Evolutionary conservation across 495 filamentous ascomycete genomes (phyloP).

Genomic region (Penicillium antarcticum): DNA sequence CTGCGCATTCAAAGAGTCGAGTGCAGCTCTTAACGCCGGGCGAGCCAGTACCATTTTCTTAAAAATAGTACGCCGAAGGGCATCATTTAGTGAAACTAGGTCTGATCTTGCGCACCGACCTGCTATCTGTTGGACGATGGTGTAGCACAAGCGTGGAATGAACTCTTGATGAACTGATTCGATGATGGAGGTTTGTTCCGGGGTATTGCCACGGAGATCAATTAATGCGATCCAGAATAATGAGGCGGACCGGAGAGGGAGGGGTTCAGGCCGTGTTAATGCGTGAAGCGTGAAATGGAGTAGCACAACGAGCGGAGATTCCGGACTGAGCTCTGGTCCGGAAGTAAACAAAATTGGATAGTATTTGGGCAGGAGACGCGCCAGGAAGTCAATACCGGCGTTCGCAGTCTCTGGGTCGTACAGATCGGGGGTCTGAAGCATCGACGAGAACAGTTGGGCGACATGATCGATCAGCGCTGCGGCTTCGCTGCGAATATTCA

Average conservation of each 20-base stretch:
- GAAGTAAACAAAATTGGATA: constrained; percentile 38
- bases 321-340: constrained; percentile 15
- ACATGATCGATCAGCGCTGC: constrained; percentile 61
- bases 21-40: constrained; percentile 55
- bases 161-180: constrained; percentile 54
- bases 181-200: constrained; percentile 43
- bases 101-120: constrained; percentile 76
- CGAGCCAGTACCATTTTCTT: constrained; percentile 62
- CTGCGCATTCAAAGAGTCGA: constrained; percentile 48
- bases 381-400: constrained; percentile 69
- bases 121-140: constrained; percentile 65
- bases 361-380: constrained; percentile 64
- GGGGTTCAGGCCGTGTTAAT: constrained; percentile 66
- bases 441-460: constrained; percentile 57
- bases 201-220: constrained; percentile 37
- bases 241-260: constrained; percentile 76
- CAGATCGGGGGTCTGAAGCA: constrained; percentile 50
- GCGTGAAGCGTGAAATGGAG: constrained; percentile 75
- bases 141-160: constrained; percentile 56
- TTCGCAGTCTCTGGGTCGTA: constrained; percentile 79
- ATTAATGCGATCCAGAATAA: constrained; percentile 71
- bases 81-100: constrained; percentile 70
- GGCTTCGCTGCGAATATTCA: constrained; percentile 46
- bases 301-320: constrained; percentile 53
- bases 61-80: constrained; percentile 71